Percentiles rank a stretch among this genome's conserved stretches.
Evolutionary conservation across 768 basidiomycete genomes (phyloP).

Genomic region (Lactarius hengduanensis): DNA sequence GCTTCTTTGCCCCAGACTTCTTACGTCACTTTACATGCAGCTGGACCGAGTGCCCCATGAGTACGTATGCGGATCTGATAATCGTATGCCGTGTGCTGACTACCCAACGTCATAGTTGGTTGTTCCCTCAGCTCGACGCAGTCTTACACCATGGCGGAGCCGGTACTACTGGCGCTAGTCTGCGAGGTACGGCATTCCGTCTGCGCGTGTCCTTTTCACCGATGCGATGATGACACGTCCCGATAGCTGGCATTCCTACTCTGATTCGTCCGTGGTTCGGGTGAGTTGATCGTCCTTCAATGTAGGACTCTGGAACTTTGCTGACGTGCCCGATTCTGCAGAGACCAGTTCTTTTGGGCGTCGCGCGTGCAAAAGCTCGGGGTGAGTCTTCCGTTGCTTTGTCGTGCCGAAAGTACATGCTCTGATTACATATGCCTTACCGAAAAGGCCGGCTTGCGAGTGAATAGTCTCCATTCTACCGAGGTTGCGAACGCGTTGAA

Average conservation of each 20-base stretch:
- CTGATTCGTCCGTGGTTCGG: constrained; percentile 73
- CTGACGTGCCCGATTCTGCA: constrained; percentile 20
- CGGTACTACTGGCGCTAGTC: constrained; percentile 66
- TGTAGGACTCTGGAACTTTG: constrained; percentile 13
- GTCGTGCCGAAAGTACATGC: background rate
- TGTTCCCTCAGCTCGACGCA: constrained; percentile 60
- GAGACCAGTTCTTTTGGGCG: constrained; percentile 66
- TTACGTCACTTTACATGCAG: constrained; percentile 30
- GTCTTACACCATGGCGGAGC: constrained; percentile 69
- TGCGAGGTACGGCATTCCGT: constrained; percentile 40
- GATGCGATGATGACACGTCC: background rate
- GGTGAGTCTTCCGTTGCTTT: constrained; percentile 37
- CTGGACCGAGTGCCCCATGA: constrained; percentile 70
- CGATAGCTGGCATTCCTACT: constrained; percentile 56
- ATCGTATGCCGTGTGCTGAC: constrained; percentile 1
- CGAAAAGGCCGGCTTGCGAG: constrained; percentile 48
- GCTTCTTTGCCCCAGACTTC: background rate
- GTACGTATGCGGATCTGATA: constrained; percentile 30
- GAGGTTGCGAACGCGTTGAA: constrained; percentile 56
- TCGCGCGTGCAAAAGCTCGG: constrained; percentile 61
- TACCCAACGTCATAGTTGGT: constrained; percentile 42
- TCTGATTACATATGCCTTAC: background rate
- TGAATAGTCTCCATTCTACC: constrained; percentile 45
- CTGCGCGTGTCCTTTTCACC: background rate
- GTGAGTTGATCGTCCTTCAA: constrained; percentile 25